Evolutionary conservation across 2,329 filamentous ascomycete genomes (phyloP).

Genomic region (Pyrenochaeta sp.): DNA sequence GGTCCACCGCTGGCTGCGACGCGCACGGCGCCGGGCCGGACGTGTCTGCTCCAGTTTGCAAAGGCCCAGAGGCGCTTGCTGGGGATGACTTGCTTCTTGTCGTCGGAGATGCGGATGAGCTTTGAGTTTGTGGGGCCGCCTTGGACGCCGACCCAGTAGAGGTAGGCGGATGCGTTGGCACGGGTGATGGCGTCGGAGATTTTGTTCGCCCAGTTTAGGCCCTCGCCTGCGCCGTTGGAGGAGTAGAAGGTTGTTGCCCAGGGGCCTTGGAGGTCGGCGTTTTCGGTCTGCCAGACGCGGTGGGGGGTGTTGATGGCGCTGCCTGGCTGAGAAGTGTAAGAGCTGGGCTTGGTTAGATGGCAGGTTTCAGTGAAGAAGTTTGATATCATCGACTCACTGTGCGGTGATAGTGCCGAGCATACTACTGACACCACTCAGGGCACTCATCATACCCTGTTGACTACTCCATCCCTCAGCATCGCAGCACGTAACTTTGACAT

Average conservation of each 20-base stretch:
- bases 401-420: constrained; percentile 31
- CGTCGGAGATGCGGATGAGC: constrained; percentile 44
- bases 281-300: constrained; percentile 63
- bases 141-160: constrained; percentile 62
- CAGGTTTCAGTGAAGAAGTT: background rate
- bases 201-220: constrained; percentile 63
- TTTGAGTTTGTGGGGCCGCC: constrained; percentile 48
- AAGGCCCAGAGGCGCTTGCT: constrained; percentile 52
- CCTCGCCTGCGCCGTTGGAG: constrained; percentile 58
- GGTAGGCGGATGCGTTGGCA: constrained; percentile 59
- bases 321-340: constrained; percentile 27
- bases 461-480: constrained; percentile 54
- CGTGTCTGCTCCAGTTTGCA: constrained; percentile 50
- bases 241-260: constrained; percentile 55
- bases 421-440: constrained; percentile 20
- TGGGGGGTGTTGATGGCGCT: constrained; percentile 44
- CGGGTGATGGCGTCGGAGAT: constrained; percentile 59
- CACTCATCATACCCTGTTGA: constrained; percentile 31
- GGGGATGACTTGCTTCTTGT: constrained; percentile 42
- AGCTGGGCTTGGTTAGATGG: constrained; percentile 8
- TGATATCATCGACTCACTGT: constrained; percentile 24
- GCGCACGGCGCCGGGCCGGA: constrained; percentile 49
- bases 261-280: constrained; percentile 53
- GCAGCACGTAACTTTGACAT: constrained; percentile 53
- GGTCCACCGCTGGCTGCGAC: constrained; percentile 43